Evolutionary conservation across 2,329 filamentous ascomycete species (phyloP).

Genomic region (Didymella exigua): DNA sequence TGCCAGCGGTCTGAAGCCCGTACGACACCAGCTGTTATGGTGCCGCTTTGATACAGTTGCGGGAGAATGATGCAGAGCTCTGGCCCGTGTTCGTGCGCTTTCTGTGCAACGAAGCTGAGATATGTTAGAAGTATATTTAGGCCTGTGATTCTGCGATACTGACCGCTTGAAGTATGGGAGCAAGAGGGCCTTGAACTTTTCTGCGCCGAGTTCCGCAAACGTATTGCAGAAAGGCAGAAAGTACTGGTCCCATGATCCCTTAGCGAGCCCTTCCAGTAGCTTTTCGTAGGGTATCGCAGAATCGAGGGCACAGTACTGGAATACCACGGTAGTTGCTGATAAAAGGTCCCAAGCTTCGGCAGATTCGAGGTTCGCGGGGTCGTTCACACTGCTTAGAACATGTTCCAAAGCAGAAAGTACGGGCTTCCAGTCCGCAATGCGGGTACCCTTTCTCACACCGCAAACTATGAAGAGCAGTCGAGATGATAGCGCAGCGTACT

Average conservation of each 20-base stretch:
- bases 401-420: slow-evolving; percentile 57
- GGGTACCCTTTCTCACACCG: slow-evolving; percentile 80
- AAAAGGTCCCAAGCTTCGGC: slow-evolving; percentile 47
- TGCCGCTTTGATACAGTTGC: slow-evolving; percentile 30
- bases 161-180: slow-evolving; percentile 81
- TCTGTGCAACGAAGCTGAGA: slow-evolving; percentile 68
- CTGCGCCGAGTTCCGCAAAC: slow-evolving; percentile 73
- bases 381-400: slow-evolving; percentile 43
- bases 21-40: slow-evolving; percentile 26
- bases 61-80: slow-evolving; percentile 43
- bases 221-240: slow-evolving; percentile 88
- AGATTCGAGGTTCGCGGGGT: slow-evolving; percentile 41
- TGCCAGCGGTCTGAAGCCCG: slow-evolving; percentile 40
- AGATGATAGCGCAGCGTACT: slow-evolving; percentile 33
- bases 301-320: slow-evolving; percentile 80
- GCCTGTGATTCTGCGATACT: neutral
- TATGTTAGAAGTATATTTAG: slow-evolving; percentile 29
- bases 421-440: slow-evolving; percentile 73
- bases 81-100: slow-evolving; percentile 40
- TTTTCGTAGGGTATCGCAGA: slow-evolving; percentile 73
- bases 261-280: slow-evolving; percentile 67
- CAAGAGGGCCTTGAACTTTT: slow-evolving; percentile 79
- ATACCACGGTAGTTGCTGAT: slow-evolving; percentile 64
- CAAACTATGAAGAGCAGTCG: slow-evolving; percentile 69
- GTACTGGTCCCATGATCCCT: slow-evolving; percentile 68